Percentiles rank a stretch among this genome's conserved stretches.
Evolutionary conservation across 805 yeast genomes (phyloP).

Genomic region (Wickerhamiella slavikovae): DNA sequence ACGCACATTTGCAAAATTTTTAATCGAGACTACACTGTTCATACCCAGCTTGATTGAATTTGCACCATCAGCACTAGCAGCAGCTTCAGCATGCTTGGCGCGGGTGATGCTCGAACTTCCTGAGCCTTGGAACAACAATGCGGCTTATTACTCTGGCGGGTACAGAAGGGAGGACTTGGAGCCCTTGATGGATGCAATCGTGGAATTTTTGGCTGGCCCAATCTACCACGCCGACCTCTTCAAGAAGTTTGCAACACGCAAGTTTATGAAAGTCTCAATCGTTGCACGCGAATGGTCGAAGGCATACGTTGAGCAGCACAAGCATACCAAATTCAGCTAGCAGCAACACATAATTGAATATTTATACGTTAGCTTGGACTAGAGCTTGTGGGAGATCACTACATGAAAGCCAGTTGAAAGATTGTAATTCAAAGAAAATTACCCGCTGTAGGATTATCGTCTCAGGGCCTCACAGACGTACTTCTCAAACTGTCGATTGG

Average conservation of each 20-base stretch:
- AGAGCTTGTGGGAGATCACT: no score
- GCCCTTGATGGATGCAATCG: conserved; percentile 51
- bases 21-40: conserved; percentile 56
- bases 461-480: no score
- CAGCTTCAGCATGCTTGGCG: conserved; percentile 71
- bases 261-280: conserved; percentile 46
- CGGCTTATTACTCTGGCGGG: conserved; percentile 84
- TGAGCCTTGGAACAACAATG: conserved; percentile 60
- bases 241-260: conserved; percentile 77
- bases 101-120: conserved; percentile 44
- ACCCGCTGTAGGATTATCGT: no score
- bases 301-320: conserved; percentile 3
- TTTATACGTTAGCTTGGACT: no score
- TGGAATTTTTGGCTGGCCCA: conserved; percentile 54
- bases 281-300: conserved; percentile 19
- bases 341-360: no score
- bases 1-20: conserved; percentile 67
- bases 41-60: conserved; percentile 56
- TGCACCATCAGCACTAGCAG: conserved; percentile 64
- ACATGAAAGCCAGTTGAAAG: no score
- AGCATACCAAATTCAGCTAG: not conserved
- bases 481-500: no score
- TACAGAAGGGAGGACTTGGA: conserved; percentile 51
- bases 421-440: no score
- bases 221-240: conserved; percentile 83